Evolutionary conservation across 2,329 filamentous ascomycete species (phyloP), one percentile per base, ranked within the genome.

Genomic region (Venturiaceae sp.): DNA sequence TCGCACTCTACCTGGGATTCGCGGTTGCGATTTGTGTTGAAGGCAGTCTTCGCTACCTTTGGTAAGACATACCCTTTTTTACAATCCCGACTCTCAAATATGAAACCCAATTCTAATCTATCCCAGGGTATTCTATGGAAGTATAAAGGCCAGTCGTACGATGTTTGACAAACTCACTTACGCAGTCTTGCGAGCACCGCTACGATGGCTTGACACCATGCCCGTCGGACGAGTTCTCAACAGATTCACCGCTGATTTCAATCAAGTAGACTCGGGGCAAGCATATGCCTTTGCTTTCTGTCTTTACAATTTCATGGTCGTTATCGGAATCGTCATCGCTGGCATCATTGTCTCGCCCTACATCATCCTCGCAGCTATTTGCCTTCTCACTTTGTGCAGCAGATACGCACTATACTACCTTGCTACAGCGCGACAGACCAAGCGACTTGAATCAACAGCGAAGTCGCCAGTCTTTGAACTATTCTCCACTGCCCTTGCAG

Each of bases 391-490:
- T 0, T 69, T 85, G 9, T 85, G 81, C 62, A 66, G 81, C n/a
- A 70, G 80, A 60, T 80, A 84, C 58, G 85, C 83, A 1, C 66
- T 77, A 3, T 75, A 74, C 36, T 94, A 88, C 66, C 77, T 94
- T 5, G 73, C 80, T n/a, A 87, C 81, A 1, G 87, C 88, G 0
- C 79, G 89, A 39, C 87, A 90, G 33, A 79, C 87, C 61, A 92
- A 92, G 72, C 80, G 89, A 5, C 79, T 92, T 1, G 88, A 92
- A 69, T 89, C 85, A 63, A 89, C 81, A 3, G 81, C 83, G 58
- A 92, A 90, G 70, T 88, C 85, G 0, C 89, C 89, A 0, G 83
- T 92, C 1, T 92, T 90, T 64, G 88, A 92, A 68, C 84, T 89
- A 62, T 92, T 92, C 65, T 85, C 85, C 11, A 84, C 86, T 1